Percentiles rank a stretch among this genome's conserved stretches.
Conservation (phyloP, 2,329 filamentous ascomycete genomes). For the Beauveria asiatica region DNA sequence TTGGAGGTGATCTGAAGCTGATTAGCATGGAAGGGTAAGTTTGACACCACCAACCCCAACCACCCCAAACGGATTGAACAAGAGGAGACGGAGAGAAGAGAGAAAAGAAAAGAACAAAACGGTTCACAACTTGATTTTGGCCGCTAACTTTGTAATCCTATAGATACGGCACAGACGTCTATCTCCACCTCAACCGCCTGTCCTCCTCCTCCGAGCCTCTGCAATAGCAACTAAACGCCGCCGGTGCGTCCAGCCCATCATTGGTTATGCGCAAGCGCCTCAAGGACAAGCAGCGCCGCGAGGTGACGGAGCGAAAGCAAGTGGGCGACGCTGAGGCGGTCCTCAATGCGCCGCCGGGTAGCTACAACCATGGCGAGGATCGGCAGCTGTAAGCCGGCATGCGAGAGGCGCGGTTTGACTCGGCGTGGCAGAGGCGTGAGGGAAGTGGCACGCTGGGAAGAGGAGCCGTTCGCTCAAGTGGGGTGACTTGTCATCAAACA, state of each 20-base stretch:
- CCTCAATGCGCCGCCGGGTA: slow-evolving; percentile 46
- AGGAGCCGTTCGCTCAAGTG: not conserved
- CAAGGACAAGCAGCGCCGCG: slow-evolving; percentile 42
- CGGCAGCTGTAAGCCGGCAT: slow-evolving; percentile 25
- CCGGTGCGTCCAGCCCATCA: slow-evolving; percentile 22
- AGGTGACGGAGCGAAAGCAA: slow-evolving; percentile 80
- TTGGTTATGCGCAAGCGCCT: slow-evolving; percentile 54
- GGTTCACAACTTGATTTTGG: not conserved
- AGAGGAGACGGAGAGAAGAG: too few relatives aligned
- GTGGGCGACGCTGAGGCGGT: slow-evolving; percentile 80
- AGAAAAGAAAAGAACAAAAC: too few relatives aligned
- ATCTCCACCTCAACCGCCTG: slow-evolving; percentile 91
- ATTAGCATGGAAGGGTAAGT: slow-evolving; percentile 98
- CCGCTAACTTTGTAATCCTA: slow-evolving; percentile 7
- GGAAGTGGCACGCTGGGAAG: not conserved
- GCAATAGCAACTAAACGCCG: slow-evolving; percentile 72
- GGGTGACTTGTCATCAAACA: slow-evolving; percentile 13
- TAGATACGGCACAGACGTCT: slow-evolving; percentile 96
- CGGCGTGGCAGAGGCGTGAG: too few relatives aligned
- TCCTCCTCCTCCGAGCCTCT: slow-evolving; percentile 93
- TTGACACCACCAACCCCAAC: not conserved
- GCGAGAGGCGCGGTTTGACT: too few relatives aligned
- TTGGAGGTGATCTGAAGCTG: slow-evolving; percentile 91
- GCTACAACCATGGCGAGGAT: slow-evolving; percentile 21
- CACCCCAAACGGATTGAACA: too few relatives aligned